Conservation (phyloP, 2,329 filamentous ascomycete genomes). For the Alternaria atra region DNA sequence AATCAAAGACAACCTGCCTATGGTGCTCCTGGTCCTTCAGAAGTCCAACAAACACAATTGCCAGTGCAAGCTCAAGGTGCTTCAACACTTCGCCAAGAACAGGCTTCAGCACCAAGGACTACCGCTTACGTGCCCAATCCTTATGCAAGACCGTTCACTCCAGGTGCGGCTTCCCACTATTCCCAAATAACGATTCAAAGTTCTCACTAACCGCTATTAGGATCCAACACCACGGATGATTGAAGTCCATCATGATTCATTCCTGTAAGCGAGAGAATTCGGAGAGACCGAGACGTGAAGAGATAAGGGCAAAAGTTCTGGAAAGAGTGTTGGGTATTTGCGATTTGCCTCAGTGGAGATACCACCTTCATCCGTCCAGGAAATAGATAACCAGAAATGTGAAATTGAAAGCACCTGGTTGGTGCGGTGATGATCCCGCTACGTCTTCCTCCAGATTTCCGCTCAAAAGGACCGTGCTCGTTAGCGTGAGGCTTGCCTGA, state of each 20-base stretch:
- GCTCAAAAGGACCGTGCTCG: slow-evolving; percentile 1
- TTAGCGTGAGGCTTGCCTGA: background rate
- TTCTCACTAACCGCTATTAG: background rate
- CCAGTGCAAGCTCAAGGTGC: background rate
- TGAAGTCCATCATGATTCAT: background rate
- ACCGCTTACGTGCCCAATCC: background rate
- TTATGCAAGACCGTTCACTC: background rate
- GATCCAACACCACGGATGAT: background rate
- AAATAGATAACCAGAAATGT: background rate
- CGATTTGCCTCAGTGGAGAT: background rate
- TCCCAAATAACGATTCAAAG: background rate
- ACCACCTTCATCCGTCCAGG: background rate
- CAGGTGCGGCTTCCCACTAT: background rate
- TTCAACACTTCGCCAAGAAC: background rate
- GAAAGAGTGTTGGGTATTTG: background rate
- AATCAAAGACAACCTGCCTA: background rate
- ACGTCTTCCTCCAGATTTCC: background rate
- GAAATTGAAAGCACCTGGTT: background rate
- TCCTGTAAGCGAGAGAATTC: background rate
- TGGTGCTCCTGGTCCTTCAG: background rate
- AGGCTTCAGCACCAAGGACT: background rate
- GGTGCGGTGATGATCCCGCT: background rate
- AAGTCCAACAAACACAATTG: background rate
- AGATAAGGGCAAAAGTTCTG: slow-evolving; percentile 1
- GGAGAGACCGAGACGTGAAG: background rate